Conservation (phyloP, 495 filamentous ascomycete species). For the Cladorrhinum samala region DNA sequence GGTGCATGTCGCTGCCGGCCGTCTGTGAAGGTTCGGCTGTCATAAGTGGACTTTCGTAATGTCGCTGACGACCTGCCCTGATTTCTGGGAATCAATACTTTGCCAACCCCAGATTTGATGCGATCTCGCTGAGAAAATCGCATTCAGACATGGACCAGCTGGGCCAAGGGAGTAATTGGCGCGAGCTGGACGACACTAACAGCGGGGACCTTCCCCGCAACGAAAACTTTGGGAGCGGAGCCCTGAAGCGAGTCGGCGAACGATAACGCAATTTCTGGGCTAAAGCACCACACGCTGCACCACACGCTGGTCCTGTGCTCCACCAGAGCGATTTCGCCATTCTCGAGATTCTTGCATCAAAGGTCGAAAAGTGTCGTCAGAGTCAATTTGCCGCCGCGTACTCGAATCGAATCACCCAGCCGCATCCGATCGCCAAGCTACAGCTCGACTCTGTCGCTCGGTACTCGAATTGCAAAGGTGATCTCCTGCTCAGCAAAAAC, state of each 20-base stretch:
- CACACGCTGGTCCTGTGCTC: too few relatives aligned
- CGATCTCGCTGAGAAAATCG: neutral
- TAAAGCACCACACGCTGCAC: constrained; percentile 27
- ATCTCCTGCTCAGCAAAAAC: neutral
- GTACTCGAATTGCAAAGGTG: neutral
- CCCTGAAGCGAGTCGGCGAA: constrained; percentile 14
- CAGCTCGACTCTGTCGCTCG: constrained; percentile 8
- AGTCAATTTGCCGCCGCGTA: neutral
- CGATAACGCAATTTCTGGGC: constrained; percentile 33
- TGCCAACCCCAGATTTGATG: neutral
- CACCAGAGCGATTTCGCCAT: constrained; percentile 28
- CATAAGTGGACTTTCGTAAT: neutral
- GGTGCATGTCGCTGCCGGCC: neutral
- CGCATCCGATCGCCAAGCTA: constrained; percentile 2
- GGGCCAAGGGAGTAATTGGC: neutral
- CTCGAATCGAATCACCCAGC: neutral
- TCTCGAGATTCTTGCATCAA: constrained; percentile 22
- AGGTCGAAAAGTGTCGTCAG: neutral
- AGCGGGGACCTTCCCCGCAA: constrained; percentile 19
- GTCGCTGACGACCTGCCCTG: too few relatives aligned
- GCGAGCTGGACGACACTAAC: neutral
- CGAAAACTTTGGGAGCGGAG: constrained; percentile 6
- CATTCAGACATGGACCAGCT: neutral
- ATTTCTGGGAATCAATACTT: neutral
- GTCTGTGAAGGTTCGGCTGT: neutral